phyloP scores from a whole-genome alignment of 345 rosid genomes.

The Noccaea bulbosa region DNA sequence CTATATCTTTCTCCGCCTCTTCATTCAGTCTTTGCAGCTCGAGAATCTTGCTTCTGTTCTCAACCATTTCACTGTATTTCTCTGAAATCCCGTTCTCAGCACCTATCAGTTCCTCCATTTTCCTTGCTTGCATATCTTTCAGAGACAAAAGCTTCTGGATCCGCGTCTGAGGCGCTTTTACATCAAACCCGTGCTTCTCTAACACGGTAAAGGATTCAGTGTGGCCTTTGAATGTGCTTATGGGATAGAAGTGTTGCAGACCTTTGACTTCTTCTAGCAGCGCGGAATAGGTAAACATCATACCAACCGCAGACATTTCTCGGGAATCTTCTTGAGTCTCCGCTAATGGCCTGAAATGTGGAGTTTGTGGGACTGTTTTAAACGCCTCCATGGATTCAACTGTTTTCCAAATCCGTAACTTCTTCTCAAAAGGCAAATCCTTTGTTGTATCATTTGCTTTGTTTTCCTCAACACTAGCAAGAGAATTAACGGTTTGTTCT shows the following conservation, averaged over 20 bases:
- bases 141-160: slow-evolving; percentile 52
- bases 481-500: not conserved
- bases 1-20: slow-evolving; percentile 34
- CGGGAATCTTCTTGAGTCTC: slow-evolving; percentile 55
- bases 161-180: slow-evolving; percentile 41
- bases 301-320: slow-evolving; percentile 70
- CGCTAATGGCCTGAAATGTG: slow-evolving; percentile 62
- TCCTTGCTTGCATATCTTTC: slow-evolving; percentile 42
- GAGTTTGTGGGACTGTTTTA: slow-evolving; percentile 52
- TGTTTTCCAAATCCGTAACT: slow-evolving; percentile 55
- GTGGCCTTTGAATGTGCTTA: slow-evolving; percentile 45
- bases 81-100: slow-evolving; percentile 42
- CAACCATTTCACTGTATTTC: slow-evolving; percentile 33
- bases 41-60: slow-evolving; percentile 46
- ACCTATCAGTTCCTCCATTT: slow-evolving; percentile 37
- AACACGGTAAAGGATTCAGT: slow-evolving; percentile 55
- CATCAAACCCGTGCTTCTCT: slow-evolving; percentile 67
- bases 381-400: slow-evolving; percentile 63
- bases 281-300: slow-evolving; percentile 58
- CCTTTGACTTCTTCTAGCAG: slow-evolving; percentile 59
- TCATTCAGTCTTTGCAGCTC: slow-evolving; percentile 50
- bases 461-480: slow-evolving; percentile 14
- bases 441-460: slow-evolving; percentile 13
- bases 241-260: slow-evolving; percentile 40
- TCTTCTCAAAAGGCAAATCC: slow-evolving; percentile 56